phyloP scores from a whole-genome alignment of 345 rosid genomes.

The Laguncularia racemosa region DNA sequence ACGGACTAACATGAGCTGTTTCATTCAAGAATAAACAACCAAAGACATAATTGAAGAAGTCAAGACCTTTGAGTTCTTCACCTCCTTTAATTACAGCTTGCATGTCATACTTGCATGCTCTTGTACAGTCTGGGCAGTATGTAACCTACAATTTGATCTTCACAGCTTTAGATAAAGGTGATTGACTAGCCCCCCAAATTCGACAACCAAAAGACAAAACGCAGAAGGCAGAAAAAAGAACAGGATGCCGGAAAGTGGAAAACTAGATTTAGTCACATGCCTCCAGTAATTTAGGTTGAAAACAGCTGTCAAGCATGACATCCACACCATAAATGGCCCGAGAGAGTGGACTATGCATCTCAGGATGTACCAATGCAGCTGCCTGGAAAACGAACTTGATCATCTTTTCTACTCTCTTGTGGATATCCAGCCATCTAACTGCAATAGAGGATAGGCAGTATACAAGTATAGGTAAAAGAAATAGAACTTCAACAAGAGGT shows the following conservation, averaged over 20 bases:
- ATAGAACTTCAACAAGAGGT: not conserved
- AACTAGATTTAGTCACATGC: slow-evolving; percentile 29
- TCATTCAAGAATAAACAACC: slow-evolving; percentile 82
- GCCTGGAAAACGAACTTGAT: slow-evolving; percentile 69
- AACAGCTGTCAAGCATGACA: slow-evolving; percentile 76
- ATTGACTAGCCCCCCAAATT: not conserved
- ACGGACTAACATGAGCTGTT: slow-evolving; percentile 40
- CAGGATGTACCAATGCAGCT: slow-evolving; percentile 77
- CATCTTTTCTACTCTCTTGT: slow-evolving; percentile 48
- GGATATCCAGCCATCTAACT: slow-evolving; percentile 86
- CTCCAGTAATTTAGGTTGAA: slow-evolving; percentile 85
- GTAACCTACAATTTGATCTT: slow-evolving; percentile 45
- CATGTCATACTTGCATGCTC: slow-evolving; percentile 81
- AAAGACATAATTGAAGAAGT: slow-evolving; percentile 67
- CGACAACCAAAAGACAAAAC: not conserved
- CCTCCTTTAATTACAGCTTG: slow-evolving; percentile 36
- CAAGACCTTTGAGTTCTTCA: slow-evolving; percentile 36
- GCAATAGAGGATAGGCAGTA: slow-evolving; percentile 8
- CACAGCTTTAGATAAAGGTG: too few species aligned
- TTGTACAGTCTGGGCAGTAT: slow-evolving; percentile 86
- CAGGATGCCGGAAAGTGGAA: not conserved
- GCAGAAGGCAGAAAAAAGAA: not conserved
- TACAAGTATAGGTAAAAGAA: not conserved
- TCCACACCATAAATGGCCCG: slow-evolving; percentile 92
- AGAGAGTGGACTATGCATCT: slow-evolving; percentile 74